These are phyloP conservation scores for Komagataella pastoris DNA, from an alignment of 805 yeast species.

Conservation along the genomic window DNA sequence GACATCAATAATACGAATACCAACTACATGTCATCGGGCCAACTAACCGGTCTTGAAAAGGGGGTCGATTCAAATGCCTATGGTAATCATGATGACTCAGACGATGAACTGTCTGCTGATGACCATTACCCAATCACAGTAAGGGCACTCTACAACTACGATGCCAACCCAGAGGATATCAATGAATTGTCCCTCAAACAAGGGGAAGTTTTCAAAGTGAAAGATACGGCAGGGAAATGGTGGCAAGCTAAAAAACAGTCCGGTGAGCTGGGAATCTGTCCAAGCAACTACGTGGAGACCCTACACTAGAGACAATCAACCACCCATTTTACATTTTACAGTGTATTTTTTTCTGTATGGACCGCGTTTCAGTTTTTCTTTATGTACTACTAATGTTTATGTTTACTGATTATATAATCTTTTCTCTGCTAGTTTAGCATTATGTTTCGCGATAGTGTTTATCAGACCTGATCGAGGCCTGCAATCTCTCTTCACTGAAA, in stretches of 20 bases:
- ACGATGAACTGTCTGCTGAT: constrained; percentile 13
- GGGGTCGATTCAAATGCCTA: constrained; percentile 7
- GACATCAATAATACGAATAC: not conserved
- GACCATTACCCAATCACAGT: constrained; percentile 71
- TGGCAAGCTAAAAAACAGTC: constrained; percentile 89
- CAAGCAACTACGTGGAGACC: constrained; percentile 79
- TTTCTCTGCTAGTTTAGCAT: not conserved
- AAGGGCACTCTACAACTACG: constrained; percentile 73
- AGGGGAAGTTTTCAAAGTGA: constrained; percentile 84
- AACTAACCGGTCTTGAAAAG: constrained; percentile 24
- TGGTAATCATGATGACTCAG: constrained; percentile 7
- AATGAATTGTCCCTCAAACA: constrained; percentile 84
- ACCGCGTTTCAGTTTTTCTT: not conserved
- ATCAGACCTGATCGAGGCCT: not conserved
- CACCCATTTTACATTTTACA: not conserved
- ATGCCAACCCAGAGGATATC: constrained; percentile 85
- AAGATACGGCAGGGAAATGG: constrained; percentile 94
- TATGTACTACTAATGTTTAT: not conserved
- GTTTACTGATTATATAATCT: not conserved
- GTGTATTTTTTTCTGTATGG: not conserved
- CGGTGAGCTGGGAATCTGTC: constrained; percentile 94
- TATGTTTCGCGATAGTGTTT: not conserved
- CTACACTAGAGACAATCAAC: not conserved
- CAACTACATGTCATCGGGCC: constrained; percentile 5
- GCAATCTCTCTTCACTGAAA: not conserved